Base-by-base conservation (phyloP, 164 flowering plant genomes). In the Akebia trifoliata region DNA sequence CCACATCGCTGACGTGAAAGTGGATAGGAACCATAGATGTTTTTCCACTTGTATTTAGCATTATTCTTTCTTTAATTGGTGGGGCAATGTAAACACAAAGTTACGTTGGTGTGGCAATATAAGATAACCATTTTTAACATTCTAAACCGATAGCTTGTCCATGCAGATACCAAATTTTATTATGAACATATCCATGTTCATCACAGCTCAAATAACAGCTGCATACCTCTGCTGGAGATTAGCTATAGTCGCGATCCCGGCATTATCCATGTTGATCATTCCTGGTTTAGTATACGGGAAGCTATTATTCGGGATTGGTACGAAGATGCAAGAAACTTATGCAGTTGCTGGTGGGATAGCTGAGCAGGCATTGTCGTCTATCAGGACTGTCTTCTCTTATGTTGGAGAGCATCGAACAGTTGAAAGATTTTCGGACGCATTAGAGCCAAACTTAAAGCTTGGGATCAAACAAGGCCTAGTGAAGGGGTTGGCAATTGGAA, bases 401-500 rank as follows among this genome's bases (percentile, higher is more conserved):
- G 81, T 73, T 1, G 81, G 74, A 2, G 87, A 82, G 65, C 17
- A 14, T 1, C 75, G 66, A 39, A 78, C 81, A 3, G 11, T 61
- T 1, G 44, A 48, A 0, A 63, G 59, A 14, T 80, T 73, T 53
- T 67, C 75, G 12, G 30, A 28, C 14, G 70, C 78, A 8, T 74
- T 82, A 7, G 42, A 73, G 4, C 56, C 49, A 26, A 61, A 60
- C 26, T 45, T 49, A 49, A 53, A 69, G 49, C 62, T 77, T 4
- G 84, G 87, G 7, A 57, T 79, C 4, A 75, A 69, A 56, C 79
- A 65, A 62, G 87, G 84, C 4, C 50, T 70, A 7, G 36, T 59
- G 30, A 82, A 77, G 55, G 84, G 87, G 25, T 25, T 82, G 52
- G 53, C 78, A 26, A 58, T 82, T 8, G 87, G 87, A n/a, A 82